Base-by-base conservation (phyloP, 768 basidiomycete species). In the Pleurotus tuoliensis region DNA sequence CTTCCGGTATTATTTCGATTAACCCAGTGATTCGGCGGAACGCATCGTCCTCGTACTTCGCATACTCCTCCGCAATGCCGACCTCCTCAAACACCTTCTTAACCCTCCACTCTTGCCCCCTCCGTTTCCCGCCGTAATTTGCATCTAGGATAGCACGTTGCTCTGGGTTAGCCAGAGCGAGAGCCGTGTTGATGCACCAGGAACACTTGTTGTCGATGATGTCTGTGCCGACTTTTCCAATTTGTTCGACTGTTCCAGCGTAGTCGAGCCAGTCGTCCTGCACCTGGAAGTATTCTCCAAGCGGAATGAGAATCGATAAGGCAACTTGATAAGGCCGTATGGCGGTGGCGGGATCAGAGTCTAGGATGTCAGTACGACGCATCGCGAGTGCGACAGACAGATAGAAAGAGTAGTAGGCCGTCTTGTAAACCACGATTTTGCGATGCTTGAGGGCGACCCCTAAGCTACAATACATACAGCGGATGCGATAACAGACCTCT, bases 131-230 rank as follows among this genome's bases (percentile, higher is more conserved):
- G 0, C 79, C 80, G 62, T 76, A 77, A 49, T 76, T 79, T 57
- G 77, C 78, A 56, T 78, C 84, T 16, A 87, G 75, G 22, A 83
- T 67, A 20, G 68, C 68, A 37, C 82, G 80, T 67, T 88, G 86
- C n/a, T 65, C 77, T 0, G 82, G 73, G 4, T 71, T 76, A 3
- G 79, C 83, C 38, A 76, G 68, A n/a, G 73, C 69, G 56, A 98
- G 77, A 24, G 94, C 96, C 18, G 83, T 84, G 73, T 96, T 97
- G 70, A 98, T 79, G 63, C 87, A 87, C 96, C 95, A 98, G 15
- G 88, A 89, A 72, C 96, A 98, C 75, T 98, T 98, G 83, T 97
- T 97, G 73, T 98, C 95, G 56, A 97, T 69, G 64, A 98, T 98
- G 69, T 98, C 96, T 11, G 95, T 98, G 25, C 95, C 96, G 57